Evolutionary conservation across 306 rosid species (phyloP).

Genomic region (Hippophae gyantsensis): DNA sequence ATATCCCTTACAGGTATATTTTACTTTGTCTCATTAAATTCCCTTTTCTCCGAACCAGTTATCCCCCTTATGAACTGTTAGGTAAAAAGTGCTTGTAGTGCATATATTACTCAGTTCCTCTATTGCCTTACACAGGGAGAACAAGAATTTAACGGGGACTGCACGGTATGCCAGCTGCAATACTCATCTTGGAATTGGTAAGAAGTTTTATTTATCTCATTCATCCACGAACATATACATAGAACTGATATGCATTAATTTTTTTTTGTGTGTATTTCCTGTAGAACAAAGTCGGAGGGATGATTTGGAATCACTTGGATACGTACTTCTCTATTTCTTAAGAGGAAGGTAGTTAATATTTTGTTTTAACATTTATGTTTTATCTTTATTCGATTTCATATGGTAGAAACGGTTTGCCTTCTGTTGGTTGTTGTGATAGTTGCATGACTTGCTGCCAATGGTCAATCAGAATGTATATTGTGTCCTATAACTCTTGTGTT

Average conservation of each 20-base stretch:
- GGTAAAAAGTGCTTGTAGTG: too few species aligned
- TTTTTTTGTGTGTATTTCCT: constrained; percentile 19
- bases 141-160: constrained; percentile 86
- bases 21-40: constrained; percentile 1
- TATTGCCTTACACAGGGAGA: constrained; percentile 40
- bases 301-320: constrained; percentile 97
- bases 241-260: constrained; percentile 3
- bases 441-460: too few species aligned
- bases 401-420: too few species aligned
- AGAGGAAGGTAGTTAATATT: constrained; percentile 68
- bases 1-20: constrained; percentile 72
- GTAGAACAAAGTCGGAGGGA: constrained; percentile 96
- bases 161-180: constrained; percentile 98
- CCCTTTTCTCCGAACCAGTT: neutral
- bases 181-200: constrained; percentile 98
- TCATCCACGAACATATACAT: neutral
- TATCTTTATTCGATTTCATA: neutral
- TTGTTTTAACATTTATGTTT: constrained; percentile 9
- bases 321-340: constrained; percentile 87
- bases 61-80: neutral
- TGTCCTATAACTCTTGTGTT: too few species aligned
- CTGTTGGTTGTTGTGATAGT: too few species aligned
- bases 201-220: constrained; percentile 12
- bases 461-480: too few species aligned
- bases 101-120: neutral